These are phyloP conservation scores for Saccharomyces hybrid DNA, from an alignment of 1,139 yeast genomes.

Conservation along the genomic window DNA sequence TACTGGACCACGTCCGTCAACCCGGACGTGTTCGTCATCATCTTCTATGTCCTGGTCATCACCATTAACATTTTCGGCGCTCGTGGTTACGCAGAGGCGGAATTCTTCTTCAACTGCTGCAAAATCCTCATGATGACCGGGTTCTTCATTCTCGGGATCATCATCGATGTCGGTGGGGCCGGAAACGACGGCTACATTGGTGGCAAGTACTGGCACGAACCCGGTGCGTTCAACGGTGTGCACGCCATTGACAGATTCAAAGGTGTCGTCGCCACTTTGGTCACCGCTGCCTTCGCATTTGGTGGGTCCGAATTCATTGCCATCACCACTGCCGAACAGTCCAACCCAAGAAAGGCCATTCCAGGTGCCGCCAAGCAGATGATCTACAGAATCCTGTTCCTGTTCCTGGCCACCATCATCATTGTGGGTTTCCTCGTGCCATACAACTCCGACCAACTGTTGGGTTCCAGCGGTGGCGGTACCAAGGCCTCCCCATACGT, in stretches of 20 bases:
- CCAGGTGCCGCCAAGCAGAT: constrained; percentile 73
- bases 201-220: constrained; percentile 50
- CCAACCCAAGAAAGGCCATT: constrained; percentile 65
- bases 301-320: constrained; percentile 83
- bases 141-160: constrained; percentile 55
- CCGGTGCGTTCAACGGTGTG: constrained; percentile 45
- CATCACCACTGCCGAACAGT: constrained; percentile 83
- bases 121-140: constrained; percentile 59
- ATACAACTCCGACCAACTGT: constrained; percentile 41
- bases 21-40: constrained; percentile 59
- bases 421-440: constrained; percentile 67
- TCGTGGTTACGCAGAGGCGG: constrained; percentile 69
- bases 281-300: constrained; percentile 80
- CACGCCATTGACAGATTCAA: constrained; percentile 41
- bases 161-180: constrained; percentile 60
- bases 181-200: constrained; percentile 58
- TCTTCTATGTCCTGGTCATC: constrained; percentile 53
- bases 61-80: constrained; percentile 61
- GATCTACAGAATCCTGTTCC: constrained; percentile 60
- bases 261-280: constrained; percentile 77
- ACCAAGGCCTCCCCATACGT: constrained; percentile 68
- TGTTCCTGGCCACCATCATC: constrained; percentile 54
- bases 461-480: constrained; percentile 40
- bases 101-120: constrained; percentile 50
- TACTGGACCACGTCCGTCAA: constrained; percentile 43